phyloP scores from a whole-genome alignment of 2,329 filamentous ascomycete genomes.

The Paracamarosporium sp. region DNA sequence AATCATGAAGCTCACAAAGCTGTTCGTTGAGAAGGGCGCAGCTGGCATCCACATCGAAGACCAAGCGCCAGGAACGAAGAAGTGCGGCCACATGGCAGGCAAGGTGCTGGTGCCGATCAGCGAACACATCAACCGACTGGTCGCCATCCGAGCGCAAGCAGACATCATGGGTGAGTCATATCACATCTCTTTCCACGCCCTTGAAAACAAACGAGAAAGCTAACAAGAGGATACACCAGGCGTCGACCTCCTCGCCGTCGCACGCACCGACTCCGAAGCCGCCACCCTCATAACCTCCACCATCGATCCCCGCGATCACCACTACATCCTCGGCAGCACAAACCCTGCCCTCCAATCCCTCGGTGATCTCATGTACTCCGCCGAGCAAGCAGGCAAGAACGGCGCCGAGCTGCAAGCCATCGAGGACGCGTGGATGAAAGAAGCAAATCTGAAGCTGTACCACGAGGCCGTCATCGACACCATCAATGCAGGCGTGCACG shows the following conservation, averaged over 20 bases:
- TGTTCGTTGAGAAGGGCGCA: conserved; percentile 95
- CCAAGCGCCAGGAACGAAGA: conserved; percentile 97
- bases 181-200: neutral
- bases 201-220: neutral
- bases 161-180: conserved; percentile 92
- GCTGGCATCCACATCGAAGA: conserved; percentile 99
- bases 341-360: conserved; percentile 85
- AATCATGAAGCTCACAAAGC: conserved; percentile 98
- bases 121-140: conserved; percentile 97
- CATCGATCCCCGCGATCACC: conserved; percentile 93
- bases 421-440: conserved; percentile 83
- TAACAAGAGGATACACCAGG: conserved; percentile 53
- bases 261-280: conserved; percentile 95
- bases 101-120: conserved; percentile 96
- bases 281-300: conserved; percentile 96
- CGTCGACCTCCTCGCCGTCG: conserved; percentile 85
- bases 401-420: conserved; percentile 85
- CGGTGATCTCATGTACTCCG: conserved; percentile 87
- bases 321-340: conserved; percentile 88
- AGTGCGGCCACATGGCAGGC: conserved; percentile 99
- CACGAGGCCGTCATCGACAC: conserved; percentile 85
- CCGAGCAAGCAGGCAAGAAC: conserved; percentile 80
- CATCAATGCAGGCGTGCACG: conserved; percentile 72
- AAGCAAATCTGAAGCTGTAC: conserved; percentile 86
- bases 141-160: conserved; percentile 95